Evolutionary conservation across 1,139 yeast genomes (phyloP).

Genomic region (Candida sojae): DNA sequence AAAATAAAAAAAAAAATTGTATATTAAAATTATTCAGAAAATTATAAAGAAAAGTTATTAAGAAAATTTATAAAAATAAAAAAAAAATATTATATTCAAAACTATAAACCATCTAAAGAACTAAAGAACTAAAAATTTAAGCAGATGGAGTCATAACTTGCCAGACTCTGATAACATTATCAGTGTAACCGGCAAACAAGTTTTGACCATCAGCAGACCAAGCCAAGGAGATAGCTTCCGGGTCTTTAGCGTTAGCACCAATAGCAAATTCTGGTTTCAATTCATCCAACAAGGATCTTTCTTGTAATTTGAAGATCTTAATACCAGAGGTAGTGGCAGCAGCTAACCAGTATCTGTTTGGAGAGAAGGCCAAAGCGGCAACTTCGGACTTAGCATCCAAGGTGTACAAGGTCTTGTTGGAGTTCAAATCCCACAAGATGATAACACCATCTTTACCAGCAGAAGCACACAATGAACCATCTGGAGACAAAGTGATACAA

Average conservation of each 20-base stretch:
- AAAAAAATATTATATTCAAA: too few species aligned
- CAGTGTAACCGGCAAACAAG: conserved; percentile 99
- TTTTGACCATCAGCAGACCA: conserved; percentile 99
- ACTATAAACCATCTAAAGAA: too few species aligned
- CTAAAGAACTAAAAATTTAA: conserved; percentile 26
- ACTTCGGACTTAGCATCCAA: conserved; percentile 96
- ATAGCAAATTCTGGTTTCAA: conserved; percentile 97
- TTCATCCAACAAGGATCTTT: conserved; percentile 94
- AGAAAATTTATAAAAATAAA: too few species aligned
- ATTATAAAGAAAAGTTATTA: too few species aligned
- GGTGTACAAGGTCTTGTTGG: conserved; percentile 88
- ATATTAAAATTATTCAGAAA: too few species aligned
- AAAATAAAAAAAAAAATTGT: too few species aligned
- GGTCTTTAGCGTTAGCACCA: conserved; percentile 91
- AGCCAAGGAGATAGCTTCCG: conserved; percentile 97
- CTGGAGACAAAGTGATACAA: conserved; percentile 98
- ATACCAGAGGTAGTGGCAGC: conserved; percentile 99
- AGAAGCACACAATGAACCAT: conserved; percentile 98
- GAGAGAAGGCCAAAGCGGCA: conserved; percentile 98
- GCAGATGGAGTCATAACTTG: conserved; percentile 95
- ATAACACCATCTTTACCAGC: conserved; percentile 99
- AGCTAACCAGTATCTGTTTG: conserved; percentile 99
- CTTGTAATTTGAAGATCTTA: conserved; percentile 98
- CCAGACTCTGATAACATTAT: conserved; percentile 99
- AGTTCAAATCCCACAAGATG: conserved; percentile 97